A percentile compares a stretch with the other conserved stretches of the same genome.
Conservation (phyloP, 441 rosid species). For the Jatropha multifida region DNA sequence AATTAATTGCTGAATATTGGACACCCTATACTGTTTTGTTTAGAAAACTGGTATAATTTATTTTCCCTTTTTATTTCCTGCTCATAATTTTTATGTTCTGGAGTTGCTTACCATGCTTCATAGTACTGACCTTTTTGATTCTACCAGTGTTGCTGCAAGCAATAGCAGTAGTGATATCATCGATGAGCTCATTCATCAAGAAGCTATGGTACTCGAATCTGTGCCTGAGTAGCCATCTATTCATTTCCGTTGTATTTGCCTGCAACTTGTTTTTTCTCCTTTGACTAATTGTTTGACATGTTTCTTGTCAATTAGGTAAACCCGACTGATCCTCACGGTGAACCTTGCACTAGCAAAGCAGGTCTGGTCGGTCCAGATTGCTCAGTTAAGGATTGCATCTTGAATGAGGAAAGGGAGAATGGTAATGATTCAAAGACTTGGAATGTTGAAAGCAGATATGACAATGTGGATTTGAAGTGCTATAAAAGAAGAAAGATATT, state of each 20-base stretch:
- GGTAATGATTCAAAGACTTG: background rate
- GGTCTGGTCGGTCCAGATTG: slow-evolving; percentile 6
- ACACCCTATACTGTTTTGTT: background rate
- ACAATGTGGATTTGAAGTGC: slow-evolving; percentile 15
- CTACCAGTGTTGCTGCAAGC: slow-evolving; percentile 16
- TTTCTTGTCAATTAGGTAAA: slow-evolving; percentile 15
- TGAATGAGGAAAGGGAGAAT: background rate
- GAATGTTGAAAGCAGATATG: background rate
- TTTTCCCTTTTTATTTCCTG: background rate
- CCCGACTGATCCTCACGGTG: background rate
- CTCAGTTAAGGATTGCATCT: slow-evolving; percentile 16
- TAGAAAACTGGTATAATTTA: background rate
- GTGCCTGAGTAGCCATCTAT: background rate
- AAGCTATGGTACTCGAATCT: slow-evolving; percentile 6
- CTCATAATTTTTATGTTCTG: background rate
- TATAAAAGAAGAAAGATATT: slow-evolving; percentile 29
- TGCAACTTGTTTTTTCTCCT: background rate
- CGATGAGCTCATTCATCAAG: slow-evolving; percentile 9
- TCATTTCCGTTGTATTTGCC: background rate
- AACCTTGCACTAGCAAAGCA: slow-evolving; percentile 4
- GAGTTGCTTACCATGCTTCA: slow-evolving; percentile 4
- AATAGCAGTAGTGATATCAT: background rate
- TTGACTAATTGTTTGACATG: background rate
- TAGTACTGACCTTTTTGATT: slow-evolving; percentile 15
- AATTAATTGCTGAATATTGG: no score